phyloP scores from a whole-genome alignment of 176 grass and related monocot species.

The Urochloa ruziziensis region DNA sequence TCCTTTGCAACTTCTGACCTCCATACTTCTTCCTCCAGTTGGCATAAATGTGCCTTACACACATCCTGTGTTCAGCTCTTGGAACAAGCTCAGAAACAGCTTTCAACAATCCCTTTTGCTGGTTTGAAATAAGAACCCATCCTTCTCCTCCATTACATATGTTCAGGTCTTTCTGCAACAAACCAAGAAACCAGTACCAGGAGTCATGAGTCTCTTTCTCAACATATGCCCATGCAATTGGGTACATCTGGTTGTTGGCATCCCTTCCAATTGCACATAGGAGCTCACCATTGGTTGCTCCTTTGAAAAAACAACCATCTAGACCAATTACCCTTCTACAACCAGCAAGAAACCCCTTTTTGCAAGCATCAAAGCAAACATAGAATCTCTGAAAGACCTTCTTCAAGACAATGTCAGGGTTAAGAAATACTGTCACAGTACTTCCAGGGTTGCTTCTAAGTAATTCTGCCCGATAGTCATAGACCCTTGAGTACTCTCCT shows the following conservation, averaged over 20 bases:
- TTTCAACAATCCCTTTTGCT: not conserved
- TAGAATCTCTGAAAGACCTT: not conserved
- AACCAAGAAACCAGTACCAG: no score
- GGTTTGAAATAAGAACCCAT: not conserved
- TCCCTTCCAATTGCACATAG: no score
- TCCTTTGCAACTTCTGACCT: no score
- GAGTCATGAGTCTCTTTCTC: no score
- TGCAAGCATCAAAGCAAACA: not conserved
- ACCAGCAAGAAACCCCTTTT: not conserved
- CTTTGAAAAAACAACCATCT: not conserved
- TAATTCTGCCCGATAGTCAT: not conserved
- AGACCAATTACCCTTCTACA: not conserved
- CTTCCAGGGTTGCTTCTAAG: not conserved
- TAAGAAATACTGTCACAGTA: not conserved
- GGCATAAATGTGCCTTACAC: no score
- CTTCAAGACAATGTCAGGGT: not conserved
- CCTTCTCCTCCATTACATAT: not conserved
- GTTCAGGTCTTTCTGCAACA: no score
- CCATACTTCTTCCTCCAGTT: no score
- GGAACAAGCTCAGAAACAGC: no score
- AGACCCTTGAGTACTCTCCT: not conserved
- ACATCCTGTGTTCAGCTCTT: no score
- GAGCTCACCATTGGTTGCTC: not conserved
- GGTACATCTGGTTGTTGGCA: no score
- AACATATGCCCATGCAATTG: no score